Base-by-base conservation (phyloP, 129 eudicot species). In the Arctium lappa region DNA sequence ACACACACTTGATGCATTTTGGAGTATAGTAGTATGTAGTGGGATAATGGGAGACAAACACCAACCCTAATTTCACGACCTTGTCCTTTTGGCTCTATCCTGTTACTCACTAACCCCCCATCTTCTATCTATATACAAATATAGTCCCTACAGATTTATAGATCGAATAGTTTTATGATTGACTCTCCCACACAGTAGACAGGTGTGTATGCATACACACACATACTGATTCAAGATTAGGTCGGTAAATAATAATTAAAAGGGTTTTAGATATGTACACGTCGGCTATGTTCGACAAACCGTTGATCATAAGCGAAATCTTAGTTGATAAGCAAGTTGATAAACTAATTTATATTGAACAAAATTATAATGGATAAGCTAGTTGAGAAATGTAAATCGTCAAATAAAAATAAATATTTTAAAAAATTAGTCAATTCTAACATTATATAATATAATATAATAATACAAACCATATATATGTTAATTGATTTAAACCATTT, bases 21-120 rank as follows among this genome's bases (percentile, higher is more conserved):
- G 79, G 79, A 83, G 82, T 71, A 53, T 78, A 77, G 73, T 53
- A 83, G 48, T 69, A 79, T 38, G 82, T 50, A 83, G 78, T 83
- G 82, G 82, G 77, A 69, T 71, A 70, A 84, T 77, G 76, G 83
- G 87, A 86, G 91, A 85, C 88, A 92, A 84, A 85, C 75, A 84
- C 81, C 56, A 86, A 88, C 94, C 97, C 91, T 90, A 90, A 87
- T 86, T 90, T 92, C 90, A 69, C 87, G 88, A 80, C 81, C 86
- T 76, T 92, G 92, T 92, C 97, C 82, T 86, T 83, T 84, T 76
- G 53, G 83, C 83, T 72, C 66, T 44, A 11, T 78, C 5, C 70
- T 72, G 18, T 72, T 73, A 72, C 83, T 30, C 31, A 44, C 6
- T 56, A 40, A 74, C 69, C 83, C 87, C 75, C 39, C 53, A 32